phyloP scores from a whole-genome alignment of 768 basidiomycete species.

The Coprinopsis strossmayeri region DNA sequence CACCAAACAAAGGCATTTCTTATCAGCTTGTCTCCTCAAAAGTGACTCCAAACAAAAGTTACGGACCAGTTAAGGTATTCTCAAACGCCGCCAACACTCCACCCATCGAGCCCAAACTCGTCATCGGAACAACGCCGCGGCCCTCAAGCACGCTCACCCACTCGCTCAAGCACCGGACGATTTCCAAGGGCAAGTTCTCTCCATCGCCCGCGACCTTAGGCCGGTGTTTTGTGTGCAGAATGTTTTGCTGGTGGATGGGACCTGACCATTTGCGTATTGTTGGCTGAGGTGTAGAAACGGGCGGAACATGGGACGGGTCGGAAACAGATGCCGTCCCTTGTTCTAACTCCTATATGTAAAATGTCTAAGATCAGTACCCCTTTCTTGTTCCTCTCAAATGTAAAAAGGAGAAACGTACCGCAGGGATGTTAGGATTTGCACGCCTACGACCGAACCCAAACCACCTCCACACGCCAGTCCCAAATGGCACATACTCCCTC shows the following conservation, averaged over 20 bases:
- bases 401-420: no score
- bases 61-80: conserved; percentile 42
- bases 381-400: no score
- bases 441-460: no score
- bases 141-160: conserved; percentile 56
- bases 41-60: background rate
- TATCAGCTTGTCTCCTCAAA: background rate
- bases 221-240: conserved; percentile 25
- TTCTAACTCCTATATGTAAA: no score
- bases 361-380: no score
- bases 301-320: conserved; percentile 7
- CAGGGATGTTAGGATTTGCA: no score
- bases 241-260: conserved; percentile 27
- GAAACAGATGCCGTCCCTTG: background rate
- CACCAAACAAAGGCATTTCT: background rate
- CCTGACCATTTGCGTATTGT: conserved; percentile 31
- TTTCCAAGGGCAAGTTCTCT: conserved; percentile 53
- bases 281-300: conserved; percentile 10
- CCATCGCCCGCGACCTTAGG: conserved; percentile 34
- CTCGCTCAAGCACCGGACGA: conserved; percentile 48
- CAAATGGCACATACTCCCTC: no score
- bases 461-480: no score
- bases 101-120: conserved; percentile 45
- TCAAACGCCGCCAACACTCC: conserved; percentile 45
- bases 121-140: conserved; percentile 46